Base-by-base conservation (phyloP, 768 basidiomycete genomes). In the Lyophyllum shimeji region DNA sequence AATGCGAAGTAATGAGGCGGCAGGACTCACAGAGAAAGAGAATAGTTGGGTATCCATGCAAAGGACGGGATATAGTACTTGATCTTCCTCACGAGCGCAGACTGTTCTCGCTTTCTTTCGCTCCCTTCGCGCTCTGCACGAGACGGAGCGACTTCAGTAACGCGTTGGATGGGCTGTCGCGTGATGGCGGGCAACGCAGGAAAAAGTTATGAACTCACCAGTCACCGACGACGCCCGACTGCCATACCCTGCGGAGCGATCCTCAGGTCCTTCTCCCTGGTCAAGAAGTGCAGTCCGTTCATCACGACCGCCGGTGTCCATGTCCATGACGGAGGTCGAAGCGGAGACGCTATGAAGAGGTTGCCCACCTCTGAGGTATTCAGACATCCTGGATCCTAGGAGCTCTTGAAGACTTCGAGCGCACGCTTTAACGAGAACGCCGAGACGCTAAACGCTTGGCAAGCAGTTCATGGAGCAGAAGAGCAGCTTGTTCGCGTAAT, bases 1-100 rank as follows among this genome's bases (percentile, higher is more conserved):
- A 8, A 6, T 2, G 27, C 7, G 44, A 11, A 15, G 31, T 39
- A 27, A 8, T 9, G 20, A 17, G 4, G 37, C 47, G 52, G n/a
- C n/a, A n/a, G n/a, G n/a, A n/a, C 89, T 58, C 65, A 90, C 88
- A 86, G 71, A 18, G 85, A 84, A 15, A 80, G 63, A 0, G 84
- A 83, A 62, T 94, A 94, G 53, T 81, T 76, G 6, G 91, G 91
- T 57, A 94, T 87, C 91, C 91, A 94, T 27, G 80, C 75, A 9
- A 80, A 80, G 1, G 87, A 87, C 2, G 91, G 91, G 51, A 93
- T 76, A 58, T 93, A 93, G 66, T 93, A 93, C 61, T 78, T 79
- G 29, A 86, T 65, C 63, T 78, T 75, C 59, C 82, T 84, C 37
- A 65, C 59, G 23, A 81, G 67, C 46, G 64, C 76, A 0, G 74